phyloP scores from a whole-genome alignment of 2,329 filamentous ascomycete genomes.

The Nigrograna mackinnonii region DNA sequence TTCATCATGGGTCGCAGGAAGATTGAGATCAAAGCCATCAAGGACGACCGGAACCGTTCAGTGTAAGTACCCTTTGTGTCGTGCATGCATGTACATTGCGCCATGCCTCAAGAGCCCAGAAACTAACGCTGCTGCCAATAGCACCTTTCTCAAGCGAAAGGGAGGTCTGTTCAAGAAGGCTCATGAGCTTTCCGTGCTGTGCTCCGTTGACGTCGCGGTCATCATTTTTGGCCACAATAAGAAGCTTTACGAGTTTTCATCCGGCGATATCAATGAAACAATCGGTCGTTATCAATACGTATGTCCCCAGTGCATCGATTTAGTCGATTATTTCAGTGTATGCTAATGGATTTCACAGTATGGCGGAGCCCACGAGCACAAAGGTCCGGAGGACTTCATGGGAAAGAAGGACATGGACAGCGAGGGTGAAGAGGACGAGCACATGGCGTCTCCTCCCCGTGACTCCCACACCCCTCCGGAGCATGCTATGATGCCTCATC shows the following conservation, averaged over 20 bases:
- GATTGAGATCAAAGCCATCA: constrained; percentile 99
- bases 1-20: constrained; percentile 89
- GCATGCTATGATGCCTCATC: constrained; percentile 56
- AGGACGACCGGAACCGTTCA: constrained; percentile 95
- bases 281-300: constrained; percentile 90
- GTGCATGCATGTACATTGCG: too few relatives aligned
- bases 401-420: constrained; percentile 72
- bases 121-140: constrained; percentile 48
- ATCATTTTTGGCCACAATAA: constrained; percentile 99
- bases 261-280: constrained; percentile 88
- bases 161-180: constrained; percentile 99
- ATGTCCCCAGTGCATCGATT: too few relatives aligned
- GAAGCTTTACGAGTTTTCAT: constrained; percentile 98
- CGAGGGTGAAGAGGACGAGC: constrained; percentile 78
- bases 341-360: constrained; percentile 60
- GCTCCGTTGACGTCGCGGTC: constrained; percentile 96
- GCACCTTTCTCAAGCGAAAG: constrained; percentile 98
- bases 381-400: constrained; percentile 90
- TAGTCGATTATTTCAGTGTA: too few relatives aligned
- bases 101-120: too few relatives aligned
- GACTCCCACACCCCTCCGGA: constrained; percentile 68
- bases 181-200: constrained; percentile 95
- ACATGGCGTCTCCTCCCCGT: constrained; percentile 68
- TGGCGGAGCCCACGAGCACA: constrained; percentile 91
- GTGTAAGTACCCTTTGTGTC: constrained; percentile 68